phyloP scores from a whole-genome alignment of 352 stramenopile species.

The Phytophthora syringae region DNA sequence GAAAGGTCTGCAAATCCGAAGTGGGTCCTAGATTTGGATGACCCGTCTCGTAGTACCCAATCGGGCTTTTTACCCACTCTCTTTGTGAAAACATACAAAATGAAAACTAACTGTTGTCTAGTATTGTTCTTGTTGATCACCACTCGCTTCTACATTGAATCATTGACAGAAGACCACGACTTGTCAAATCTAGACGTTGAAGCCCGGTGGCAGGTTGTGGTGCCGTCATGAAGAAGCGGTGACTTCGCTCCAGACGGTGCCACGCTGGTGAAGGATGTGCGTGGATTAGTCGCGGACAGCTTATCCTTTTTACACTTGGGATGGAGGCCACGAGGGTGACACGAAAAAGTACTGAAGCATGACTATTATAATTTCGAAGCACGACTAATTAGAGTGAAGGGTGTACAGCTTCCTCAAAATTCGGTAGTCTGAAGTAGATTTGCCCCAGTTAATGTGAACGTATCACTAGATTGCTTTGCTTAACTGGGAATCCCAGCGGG shows the following conservation, averaged over 20 bases:
- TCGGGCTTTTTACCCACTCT: too few relatives aligned
- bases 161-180: background rate
- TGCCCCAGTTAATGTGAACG: too few relatives aligned
- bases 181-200: background rate
- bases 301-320: slow-evolving; percentile 2
- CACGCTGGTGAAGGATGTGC: slow-evolving; percentile 17
- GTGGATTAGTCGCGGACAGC: slow-evolving; percentile 21
- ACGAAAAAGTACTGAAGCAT: too few relatives aligned
- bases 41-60: too few relatives aligned
- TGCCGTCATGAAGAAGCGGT: slow-evolving; percentile 25
- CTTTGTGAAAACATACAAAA: too few relatives aligned
- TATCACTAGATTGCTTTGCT: too few relatives aligned
- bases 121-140: background rate
- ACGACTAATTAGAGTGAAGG: background rate
- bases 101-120: too few relatives aligned
- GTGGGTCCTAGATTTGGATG: background rate
- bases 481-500: too few relatives aligned
- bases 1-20: background rate
- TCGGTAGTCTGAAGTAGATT: too few relatives aligned
- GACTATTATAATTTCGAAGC: too few relatives aligned
- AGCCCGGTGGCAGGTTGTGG: background rate
- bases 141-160: background rate
- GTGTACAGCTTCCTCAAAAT: too few relatives aligned
- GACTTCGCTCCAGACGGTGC: slow-evolving; percentile 17
- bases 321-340: too few relatives aligned